Base-by-base conservation (phyloP, 208 protist genomes). In the Sergeia podlipaevii region DNA sequence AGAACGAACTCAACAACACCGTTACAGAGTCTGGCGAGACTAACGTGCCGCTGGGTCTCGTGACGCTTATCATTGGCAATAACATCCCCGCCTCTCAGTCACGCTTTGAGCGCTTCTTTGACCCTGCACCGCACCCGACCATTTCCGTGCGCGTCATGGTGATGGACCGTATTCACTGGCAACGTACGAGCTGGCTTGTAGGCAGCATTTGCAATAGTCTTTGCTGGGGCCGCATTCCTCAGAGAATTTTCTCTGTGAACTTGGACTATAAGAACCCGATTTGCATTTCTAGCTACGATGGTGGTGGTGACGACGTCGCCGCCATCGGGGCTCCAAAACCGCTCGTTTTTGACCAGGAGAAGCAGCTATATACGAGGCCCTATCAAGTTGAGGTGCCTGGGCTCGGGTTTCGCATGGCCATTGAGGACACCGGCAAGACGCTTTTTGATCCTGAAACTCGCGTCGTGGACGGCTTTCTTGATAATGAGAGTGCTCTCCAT, bases 401-500 rank as follows among this genome's bases (percentile, higher is more conserved):
- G 0, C 56, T 88, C 4, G 61, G 55, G 32, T 93, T 93, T 29
- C 64, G 52, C 45, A 41, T 89, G 29, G 67, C 47, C 11, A 60
- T 93, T 27, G 60, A 75, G 39, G 85, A 93, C 55, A 86, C 65
- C 4, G 79, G 78, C 36, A 58, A 41, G 29, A 79, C 76, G 1
- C 61, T 84, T 21, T 77, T 93, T 20, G 79, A 89, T 30, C 32
- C 69, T 1, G 45, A 57, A 18, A n/a, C 66, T 6, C 76, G 52
- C n/a, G 57, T 81, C 0, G 74, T 85, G 26, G 85, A 89, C 30
- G 81, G 85, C 17, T 93, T 93, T 38, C 61, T 85, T 1, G 85
- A 93, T 58, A 93, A 93, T 42, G 85, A 93, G 48, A 90, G 81
- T 24, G 85, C 85, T 0, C 58, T 93, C 49, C 77, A 87, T 53